Base-by-base conservation (phyloP, 495 filamentous ascomycete genomes). In the Cladorrhinum samala region DNA sequence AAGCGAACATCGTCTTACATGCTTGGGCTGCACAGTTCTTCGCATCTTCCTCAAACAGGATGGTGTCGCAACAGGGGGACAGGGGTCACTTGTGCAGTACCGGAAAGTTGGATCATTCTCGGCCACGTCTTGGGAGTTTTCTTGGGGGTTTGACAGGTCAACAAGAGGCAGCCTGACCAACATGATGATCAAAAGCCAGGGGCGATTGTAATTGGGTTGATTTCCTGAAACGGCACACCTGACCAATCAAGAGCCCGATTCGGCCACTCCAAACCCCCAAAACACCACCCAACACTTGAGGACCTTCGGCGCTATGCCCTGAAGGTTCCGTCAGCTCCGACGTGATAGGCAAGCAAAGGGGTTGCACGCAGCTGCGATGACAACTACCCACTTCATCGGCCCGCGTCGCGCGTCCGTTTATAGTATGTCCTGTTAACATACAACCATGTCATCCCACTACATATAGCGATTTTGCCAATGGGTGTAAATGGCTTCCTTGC, bases 291-390 rank as follows among this genome's bases (percentile, higher is more conserved):
- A 33, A 33, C 27, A 33, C 11, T 21, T 2, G 42, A 48, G 21
- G 49, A 18, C 2, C 13, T 47, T 44, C 54, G 48, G 49, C 48
- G 16, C 42, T 43, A 40, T 56, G 36, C 49, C 43, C 5, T 46
- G 6, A 6, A 25, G 46, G 20, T 9, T 36, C 36, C 1, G 43
- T 54, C 51, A 53, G 52, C 56, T 49, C 24, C 40, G 25, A 52
- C 46, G 55, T 42, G 60, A 60, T 56, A 55, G 53, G 53, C 41
- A 52, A 24, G 57, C 39, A 23, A 42, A 51, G n/a, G 49, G 43
- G 37, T 53, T 54, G 13, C 51, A 52, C 62, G 62, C 62, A 65
- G 51, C 59, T 65, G 62, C 59, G 62, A 54, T 54, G 56, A 33
- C 27, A 52, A 27, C 47, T 16, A 16, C 50, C 45, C 20, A n/a